A percentile compares a stretch with the other conserved stretches of the same genome.
These are phyloP conservation scores for Populus hybrid DNA, from an alignment of 441 rosid species.

Conservation along the genomic window DNA sequence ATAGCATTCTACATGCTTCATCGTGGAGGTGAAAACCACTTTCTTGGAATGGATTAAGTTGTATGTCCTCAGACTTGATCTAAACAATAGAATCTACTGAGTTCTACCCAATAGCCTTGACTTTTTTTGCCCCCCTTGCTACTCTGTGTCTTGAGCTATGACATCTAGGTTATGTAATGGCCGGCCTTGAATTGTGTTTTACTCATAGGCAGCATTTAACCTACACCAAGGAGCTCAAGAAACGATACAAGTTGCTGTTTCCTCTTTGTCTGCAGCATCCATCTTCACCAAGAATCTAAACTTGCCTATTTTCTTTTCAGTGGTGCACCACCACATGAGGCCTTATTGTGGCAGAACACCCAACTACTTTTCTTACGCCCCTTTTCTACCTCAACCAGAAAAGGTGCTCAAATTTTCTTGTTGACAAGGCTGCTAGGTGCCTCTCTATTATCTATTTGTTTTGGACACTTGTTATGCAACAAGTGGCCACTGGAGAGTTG, in stretches of 20 bases:
- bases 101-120: neutral
- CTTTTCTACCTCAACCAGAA: neutral
- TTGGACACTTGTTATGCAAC: neutral
- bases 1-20: slow-evolving; percentile 1
- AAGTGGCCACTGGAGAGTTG: neutral
- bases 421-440: neutral
- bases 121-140: neutral
- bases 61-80: neutral
- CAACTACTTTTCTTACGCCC: neutral
- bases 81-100: neutral
- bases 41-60: neutral
- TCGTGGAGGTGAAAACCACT: neutral
- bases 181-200: no score
- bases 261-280: no score
- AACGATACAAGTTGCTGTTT: no score
- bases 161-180: neutral
- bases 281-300: neutral
- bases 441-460: neutral
- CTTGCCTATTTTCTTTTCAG: no score
- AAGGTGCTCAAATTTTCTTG: neutral
- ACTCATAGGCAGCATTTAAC: no score
- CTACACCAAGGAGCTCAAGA: no score
- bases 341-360: neutral
- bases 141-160: neutral
- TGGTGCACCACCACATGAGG: neutral